Conservation (phyloP, 208 protist species). For the Porcisia deanei region DNA sequence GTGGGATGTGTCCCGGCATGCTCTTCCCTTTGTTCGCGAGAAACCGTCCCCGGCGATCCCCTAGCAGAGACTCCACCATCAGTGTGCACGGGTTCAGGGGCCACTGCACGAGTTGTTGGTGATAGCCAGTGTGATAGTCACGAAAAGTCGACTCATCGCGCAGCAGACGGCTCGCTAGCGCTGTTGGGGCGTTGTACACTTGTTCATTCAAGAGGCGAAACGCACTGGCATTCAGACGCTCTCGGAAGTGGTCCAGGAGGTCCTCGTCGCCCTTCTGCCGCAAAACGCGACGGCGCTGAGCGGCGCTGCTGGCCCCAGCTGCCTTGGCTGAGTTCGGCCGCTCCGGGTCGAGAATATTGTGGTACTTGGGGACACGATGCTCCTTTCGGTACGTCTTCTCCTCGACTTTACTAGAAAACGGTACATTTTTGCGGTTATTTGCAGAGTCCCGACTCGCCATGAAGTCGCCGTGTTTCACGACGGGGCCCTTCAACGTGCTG, state of each 20-base stretch:
- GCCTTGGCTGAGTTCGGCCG: slow-evolving; percentile 32
- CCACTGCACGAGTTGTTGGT: slow-evolving; percentile 92
- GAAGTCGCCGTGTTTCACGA: slow-evolving; percentile 58
- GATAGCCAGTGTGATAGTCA: slow-evolving; percentile 95
- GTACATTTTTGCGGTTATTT: slow-evolving; percentile 76
- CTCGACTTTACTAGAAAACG: slow-evolving; percentile 63
- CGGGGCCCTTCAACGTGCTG: slow-evolving; percentile 75
- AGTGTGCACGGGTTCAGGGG: slow-evolving; percentile 92
- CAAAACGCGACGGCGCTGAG: slow-evolving; percentile 80
- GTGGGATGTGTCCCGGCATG: slow-evolving; percentile 81
- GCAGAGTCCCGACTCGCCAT: slow-evolving; percentile 59
- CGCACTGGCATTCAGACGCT: slow-evolving; percentile 79
- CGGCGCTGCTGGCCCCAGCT: slow-evolving; percentile 71
- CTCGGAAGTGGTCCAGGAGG: slow-evolving; percentile 82
- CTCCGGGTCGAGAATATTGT: slow-evolving; percentile 34
- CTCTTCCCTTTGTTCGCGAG: slow-evolving; percentile 79
- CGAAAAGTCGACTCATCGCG: slow-evolving; percentile 68
- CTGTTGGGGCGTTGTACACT: slow-evolving; percentile 84
- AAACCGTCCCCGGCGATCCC: slow-evolving; percentile 78
- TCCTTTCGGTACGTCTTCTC: slow-evolving; percentile 56
- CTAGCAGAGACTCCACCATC: slow-evolving; percentile 81
- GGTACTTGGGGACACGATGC: slow-evolving; percentile 60
- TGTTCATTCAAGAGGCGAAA: slow-evolving; percentile 91
- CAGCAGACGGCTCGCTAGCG: slow-evolving; percentile 79
- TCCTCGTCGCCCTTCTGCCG: slow-evolving; percentile 74